Base-by-base conservation (phyloP, 2,329 filamentous ascomycete genomes). In the Aspergillus phoenicis region DNA sequence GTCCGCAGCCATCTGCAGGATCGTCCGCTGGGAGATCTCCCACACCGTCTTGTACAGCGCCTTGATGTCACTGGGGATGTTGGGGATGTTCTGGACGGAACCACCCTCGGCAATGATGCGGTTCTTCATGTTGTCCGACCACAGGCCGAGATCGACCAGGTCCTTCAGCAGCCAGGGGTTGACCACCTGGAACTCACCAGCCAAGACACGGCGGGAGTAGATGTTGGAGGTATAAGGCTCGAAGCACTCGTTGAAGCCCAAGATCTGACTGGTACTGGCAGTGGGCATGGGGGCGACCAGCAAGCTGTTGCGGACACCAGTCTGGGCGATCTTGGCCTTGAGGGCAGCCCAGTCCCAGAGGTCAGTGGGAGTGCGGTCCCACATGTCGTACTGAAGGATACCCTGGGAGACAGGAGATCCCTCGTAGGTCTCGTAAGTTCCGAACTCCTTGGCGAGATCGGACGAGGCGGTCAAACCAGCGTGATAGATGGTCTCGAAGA, bases 111-210 rank as follows among this genome's bases (percentile, higher is more conserved):
- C 90, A 73, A 99, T 99, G 84, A 99, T 99, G 71, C 95, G 93
- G 85, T 99, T 99, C 89, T 99, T 99, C 95, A 99, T 99, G 82
- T 93, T 92, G 81, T 99, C 94, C 52, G 94, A 97, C 95, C 95
- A 99, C 48, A 99, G 85, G 63, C 95, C 95, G 83, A 97, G 91
- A 75, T 99, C 95, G 69, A 99, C 95, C 30, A 99, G 88, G 73
- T 99, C 95, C 85, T 97, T 97, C 63, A 99, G 87, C 65, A 99
- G 82, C 95, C 95, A 99, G 56, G 95, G 95, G 84, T 99, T 99
- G 78, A 99, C 95, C 58, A 99, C 92, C 82, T 99, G 95, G 88
- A 99, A 99, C 79, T 99, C 95, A 71, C 95, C 95, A 69, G 95
- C 95, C 71, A 99, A 85, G 59, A 99, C 95, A 85, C 95, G 94